Evolutionary conservation across 306 rosid species (phyloP), one percentile per base, ranked within the genome.

Genomic region (Sicyos baderoa): DNA sequence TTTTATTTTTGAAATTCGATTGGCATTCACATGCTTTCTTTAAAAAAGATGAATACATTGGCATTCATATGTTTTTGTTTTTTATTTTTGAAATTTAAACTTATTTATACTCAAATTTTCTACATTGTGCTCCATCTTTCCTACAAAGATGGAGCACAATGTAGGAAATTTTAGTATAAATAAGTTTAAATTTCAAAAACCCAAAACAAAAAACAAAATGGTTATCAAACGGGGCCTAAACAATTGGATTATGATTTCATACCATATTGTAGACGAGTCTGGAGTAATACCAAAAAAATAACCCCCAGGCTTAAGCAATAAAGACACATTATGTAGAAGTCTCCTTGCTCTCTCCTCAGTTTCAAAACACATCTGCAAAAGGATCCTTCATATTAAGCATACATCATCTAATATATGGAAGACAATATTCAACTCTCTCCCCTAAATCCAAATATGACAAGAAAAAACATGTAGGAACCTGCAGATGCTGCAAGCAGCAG

Each of bases 231-330:
- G n/a, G n/a, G n/a, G n/a, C n/a, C n/a, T n/a, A n/a, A n/a, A n/a
- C n/a, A n/a, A n/a, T 63, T 40, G 2, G 19, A 45, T 68, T 73
- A 50, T 75, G 49, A 75, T 57, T 77, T 62, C 97, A 73, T 86
- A 93, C 98, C 98, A 89, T 93, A 93, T 90, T 71, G 96, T 89
- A 85, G 97, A 89, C 66, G 97, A 93, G 91, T 93, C 98, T 58
- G 98, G 90, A 82, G 97, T 89, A 84, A 93, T 89, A 80, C 97
- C 98, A 4, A 93, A 85, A 93, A 93, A 90, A 76, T 90, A 90
- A 78, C 99, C 99, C 84, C 99, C 97, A 0, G 99, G 96, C 72
- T 93, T 93, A 82, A 93, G 83, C 81, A 93, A 81, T 25, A 84
- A 77, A 32, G 99, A 88, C 66, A 90, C 97, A 35, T 93, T 93